Base-by-base conservation (phyloP, 192 early-diverging fungal genomes). In the Linderina pennispora region DNA sequence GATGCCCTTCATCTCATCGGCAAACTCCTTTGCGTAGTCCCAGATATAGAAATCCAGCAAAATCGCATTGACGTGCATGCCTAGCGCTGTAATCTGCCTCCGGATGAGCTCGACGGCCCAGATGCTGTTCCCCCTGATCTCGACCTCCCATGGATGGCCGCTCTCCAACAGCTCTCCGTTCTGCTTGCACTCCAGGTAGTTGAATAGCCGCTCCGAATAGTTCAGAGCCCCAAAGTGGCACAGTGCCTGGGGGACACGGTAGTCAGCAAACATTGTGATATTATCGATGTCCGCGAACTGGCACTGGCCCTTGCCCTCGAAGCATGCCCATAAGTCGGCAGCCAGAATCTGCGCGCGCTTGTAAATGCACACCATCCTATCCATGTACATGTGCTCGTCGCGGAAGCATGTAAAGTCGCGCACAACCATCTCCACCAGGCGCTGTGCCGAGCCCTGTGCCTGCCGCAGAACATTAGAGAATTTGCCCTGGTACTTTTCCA, bases 191-290 rank as follows among this genome's bases (percentile, higher is more conserved):
- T 36, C 43, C 21, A 91, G 62, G 20, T 53, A 72, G 4, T 54
- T 40, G 0, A 58, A 32, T 38, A 92, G 62, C 18, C 65, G 55
- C 11, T 67, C 54, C 16, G 83, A 88, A 71, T 90, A 92, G 40
- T 65, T 43, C 9, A 92, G 63, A 1, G 76, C 70, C 17, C 80
- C 82, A 28, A 90, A 76, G 43, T 88, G 79, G 47, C 82, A 77
- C 23, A 86, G 49, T 7, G 82, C 82, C 69, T 92, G 78, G 3
- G 79, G 80, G 16, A 88, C 79, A n/a, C 89, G 69, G 56, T 90
- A 92, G 55, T 92, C 90, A 3, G 90, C 90, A 84, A 92, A 92
- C 86, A 92, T 92, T 10, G 90, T 92, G 23, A 92, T 77, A 10
- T 64, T 34, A 48, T 87, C 81, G 62, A 92, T 89, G 48, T 89